Conservation (phyloP, 148 eudicot genomes). For the Cornus florida region DNA sequence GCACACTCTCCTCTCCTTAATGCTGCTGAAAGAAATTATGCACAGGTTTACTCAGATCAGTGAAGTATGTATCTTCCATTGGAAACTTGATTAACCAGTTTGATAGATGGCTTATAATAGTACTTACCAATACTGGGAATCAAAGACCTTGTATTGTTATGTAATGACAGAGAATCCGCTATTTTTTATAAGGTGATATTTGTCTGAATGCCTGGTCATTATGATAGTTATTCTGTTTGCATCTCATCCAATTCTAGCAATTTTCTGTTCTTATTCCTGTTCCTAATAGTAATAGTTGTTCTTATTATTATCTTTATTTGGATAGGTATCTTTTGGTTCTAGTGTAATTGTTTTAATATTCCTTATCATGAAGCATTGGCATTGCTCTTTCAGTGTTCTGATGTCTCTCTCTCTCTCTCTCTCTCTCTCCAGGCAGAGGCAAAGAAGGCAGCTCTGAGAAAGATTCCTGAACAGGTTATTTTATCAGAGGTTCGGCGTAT, state of each 20-base stretch:
- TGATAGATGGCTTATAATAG: background rate
- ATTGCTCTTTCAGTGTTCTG: background rate
- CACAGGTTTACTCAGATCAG: background rate
- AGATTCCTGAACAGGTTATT: slow-evolving; percentile 82
- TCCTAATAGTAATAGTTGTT: background rate
- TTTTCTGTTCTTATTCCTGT: background rate
- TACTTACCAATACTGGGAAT: background rate
- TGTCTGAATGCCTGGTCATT: background rate
- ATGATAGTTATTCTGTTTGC: background rate
- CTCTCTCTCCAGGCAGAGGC: slow-evolving; percentile 52
- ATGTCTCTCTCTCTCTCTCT: slow-evolving; percentile 9
- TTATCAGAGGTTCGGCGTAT: slow-evolving; percentile 87
- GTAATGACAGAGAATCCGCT: background rate
- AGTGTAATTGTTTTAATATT: background rate
- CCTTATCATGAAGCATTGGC: background rate
- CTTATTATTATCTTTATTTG: background rate
- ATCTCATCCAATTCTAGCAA: background rate
- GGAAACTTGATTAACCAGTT: background rate
- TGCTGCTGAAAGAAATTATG: background rate
- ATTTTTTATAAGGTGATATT: background rate
- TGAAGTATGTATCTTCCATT: background rate
- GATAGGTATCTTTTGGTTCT: background rate
- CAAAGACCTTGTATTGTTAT: background rate
- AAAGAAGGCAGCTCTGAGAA: slow-evolving; percentile 57
- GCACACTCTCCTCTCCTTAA: too few species aligned